Base-by-base conservation (phyloP, 2,329 filamentous ascomycete species). In the Bipolaris zeicola region DNA sequence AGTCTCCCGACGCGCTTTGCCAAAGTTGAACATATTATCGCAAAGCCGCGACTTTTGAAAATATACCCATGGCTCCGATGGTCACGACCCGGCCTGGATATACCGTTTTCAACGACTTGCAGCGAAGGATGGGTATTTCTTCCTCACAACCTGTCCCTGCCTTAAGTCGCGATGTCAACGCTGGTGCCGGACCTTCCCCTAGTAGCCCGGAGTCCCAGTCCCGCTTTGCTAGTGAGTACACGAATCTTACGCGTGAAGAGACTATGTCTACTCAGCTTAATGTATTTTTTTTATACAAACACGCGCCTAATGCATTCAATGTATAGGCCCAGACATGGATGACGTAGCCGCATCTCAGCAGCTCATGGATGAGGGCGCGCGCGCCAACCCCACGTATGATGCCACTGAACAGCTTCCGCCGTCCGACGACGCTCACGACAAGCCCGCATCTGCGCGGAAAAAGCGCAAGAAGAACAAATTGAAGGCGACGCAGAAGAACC, bases 321-420 rank as follows among this genome's bases (percentile, higher is more conserved):
- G 5, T 11, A n/a, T 36, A 67, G 66, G 50, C 36, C 62, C 65
- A 0, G 51, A 52, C 2, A 62, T 62, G 58, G 66, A 68, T 47
- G 62, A 67, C 50, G 36, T 60, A 24, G 58, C 60, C 10, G 66
- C 66, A 6, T 62, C 61, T 24, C 61, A 64, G 50, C 66, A 68
- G 31, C 63, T 68, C 33, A 57, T 65, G 34, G 61, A 56, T 37
- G 66, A 50, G 44, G 36, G 22, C 16, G 60, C 47, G 34, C 47
- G 41, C 48, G 55, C 52, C 20, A 11, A 51, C 7, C 50, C 51
- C 33, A 46, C 33, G 10, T 41, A 20, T 28, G n/a, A 37, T 42
- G 16, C 48, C 16, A 22, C 37, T n/a, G 18, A 14, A 5, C 50
- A 8, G 13, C 44, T 33, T 20, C n/a, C 37, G 8, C 42, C 44